A percentile compares a stretch with the other conserved stretches of the same genome.
Evolutionary conservation across 371 early-diverging fungal genomes (phyloP).

Genomic region (Mortierella sp.): DNA sequence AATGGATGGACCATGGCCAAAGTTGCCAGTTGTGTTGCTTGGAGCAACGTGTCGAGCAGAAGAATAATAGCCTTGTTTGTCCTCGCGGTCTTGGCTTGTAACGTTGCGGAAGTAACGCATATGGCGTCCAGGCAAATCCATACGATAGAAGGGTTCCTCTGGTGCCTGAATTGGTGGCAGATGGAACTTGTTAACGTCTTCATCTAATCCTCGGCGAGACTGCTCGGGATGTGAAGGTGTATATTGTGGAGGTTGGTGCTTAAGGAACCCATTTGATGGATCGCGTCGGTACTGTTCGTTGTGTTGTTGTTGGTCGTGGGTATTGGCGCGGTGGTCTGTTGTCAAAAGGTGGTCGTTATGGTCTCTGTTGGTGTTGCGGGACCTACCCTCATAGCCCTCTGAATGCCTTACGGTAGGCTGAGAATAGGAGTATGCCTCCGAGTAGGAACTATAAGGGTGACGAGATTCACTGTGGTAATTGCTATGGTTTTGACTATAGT

Average conservation of each 20-base stretch:
- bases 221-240: neutral
- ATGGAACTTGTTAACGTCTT: constrained; percentile 34
- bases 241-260: constrained; percentile 20
- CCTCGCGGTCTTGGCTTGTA: constrained; percentile 50
- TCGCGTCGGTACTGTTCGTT: constrained; percentile 41
- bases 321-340: constrained; percentile 21
- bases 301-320: constrained; percentile 48
- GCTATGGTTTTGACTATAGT: constrained; percentile 5
- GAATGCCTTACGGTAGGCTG: constrained; percentile 35
- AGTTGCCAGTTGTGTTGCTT: constrained; percentile 54
- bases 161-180: constrained; percentile 51
- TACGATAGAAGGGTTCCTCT: constrained; percentile 54
- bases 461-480: constrained; percentile 12
- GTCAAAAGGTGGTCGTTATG: constrained; percentile 53
- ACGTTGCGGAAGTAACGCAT: constrained; percentile 57
- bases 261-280: constrained; percentile 20
- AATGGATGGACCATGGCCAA: constrained; percentile 51
- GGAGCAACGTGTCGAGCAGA: constrained; percentile 49
- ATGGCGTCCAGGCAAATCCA: constrained; percentile 52
- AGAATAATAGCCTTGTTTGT: constrained; percentile 44
- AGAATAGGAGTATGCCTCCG: constrained; percentile 16
- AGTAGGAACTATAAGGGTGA: constrained; percentile 16
- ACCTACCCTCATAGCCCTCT: constrained; percentile 44
- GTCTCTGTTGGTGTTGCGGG: constrained; percentile 49
- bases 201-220: constrained; percentile 3